Percentiles rank a stretch among this genome's conserved stretches.
Evolutionary conservation across 2,329 filamentous ascomycete species (phyloP).

Genomic region (Trichophyton rubrum): DNA sequence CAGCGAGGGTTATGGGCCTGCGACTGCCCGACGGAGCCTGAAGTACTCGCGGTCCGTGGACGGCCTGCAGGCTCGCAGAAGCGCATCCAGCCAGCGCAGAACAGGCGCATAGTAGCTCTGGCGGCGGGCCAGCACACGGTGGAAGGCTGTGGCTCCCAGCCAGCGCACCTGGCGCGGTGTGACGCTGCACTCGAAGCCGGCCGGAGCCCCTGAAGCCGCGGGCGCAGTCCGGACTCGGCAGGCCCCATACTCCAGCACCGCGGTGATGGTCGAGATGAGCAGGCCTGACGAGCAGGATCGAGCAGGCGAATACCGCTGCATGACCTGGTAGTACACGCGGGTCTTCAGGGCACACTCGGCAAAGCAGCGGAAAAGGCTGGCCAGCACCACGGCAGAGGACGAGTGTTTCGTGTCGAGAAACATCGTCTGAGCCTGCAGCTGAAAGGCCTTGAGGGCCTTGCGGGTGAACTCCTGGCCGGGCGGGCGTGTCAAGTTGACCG

Average conservation of each 20-base stretch:
- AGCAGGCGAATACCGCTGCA: slow-evolving; percentile 31
- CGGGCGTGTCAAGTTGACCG: slow-evolving; percentile 58
- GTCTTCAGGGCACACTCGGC: slow-evolving; percentile 64
- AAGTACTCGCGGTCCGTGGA: slow-evolving; percentile 23
- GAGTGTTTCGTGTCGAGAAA: slow-evolving; percentile 62
- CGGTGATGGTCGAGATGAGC: slow-evolving; percentile 43
- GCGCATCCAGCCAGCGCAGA: slow-evolving; percentile 53
- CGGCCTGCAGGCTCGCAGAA: slow-evolving; percentile 32
- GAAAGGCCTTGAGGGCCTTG: slow-evolving; percentile 64
- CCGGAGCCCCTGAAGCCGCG: background rate
- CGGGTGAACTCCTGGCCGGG: slow-evolving; percentile 69
- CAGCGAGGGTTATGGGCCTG: no score
- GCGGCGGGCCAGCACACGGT: slow-evolving; percentile 52
- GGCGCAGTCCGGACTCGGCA: slow-evolving; percentile 17
- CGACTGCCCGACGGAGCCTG: slow-evolving; percentile 23
- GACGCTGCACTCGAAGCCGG: slow-evolving; percentile 46
- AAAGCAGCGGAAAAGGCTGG: slow-evolving; percentile 66
- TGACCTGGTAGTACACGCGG: slow-evolving; percentile 47
- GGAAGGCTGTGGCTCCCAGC: slow-evolving; percentile 59
- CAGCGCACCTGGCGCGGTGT: slow-evolving; percentile 49
- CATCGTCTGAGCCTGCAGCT: slow-evolving; percentile 63
- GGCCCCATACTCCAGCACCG: slow-evolving; percentile 51
- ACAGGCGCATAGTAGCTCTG: slow-evolving; percentile 57
- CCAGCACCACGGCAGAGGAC: slow-evolving; percentile 51
- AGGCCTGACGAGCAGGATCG: slow-evolving; percentile 13